Percentiles rank a stretch among this genome's conserved stretches.
These are phyloP conservation scores for Penicillium griseofulvum DNA, from an alignment of 2,329 filamentous ascomycete genomes.

Conservation along the genomic window DNA sequence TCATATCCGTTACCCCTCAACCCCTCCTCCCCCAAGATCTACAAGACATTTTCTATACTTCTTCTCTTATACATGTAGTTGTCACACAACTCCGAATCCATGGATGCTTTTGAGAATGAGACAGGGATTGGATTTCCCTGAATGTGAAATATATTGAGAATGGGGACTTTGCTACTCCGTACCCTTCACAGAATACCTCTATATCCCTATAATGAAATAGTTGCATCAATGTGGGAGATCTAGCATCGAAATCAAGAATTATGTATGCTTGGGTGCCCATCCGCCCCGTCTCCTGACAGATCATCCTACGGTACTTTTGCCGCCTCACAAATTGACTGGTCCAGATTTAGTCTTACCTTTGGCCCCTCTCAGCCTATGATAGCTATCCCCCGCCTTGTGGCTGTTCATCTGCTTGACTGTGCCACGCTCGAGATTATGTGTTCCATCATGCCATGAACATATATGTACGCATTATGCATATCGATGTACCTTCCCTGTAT, in stretches of 20 bases:
- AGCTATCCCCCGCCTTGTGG: slow-evolving; percentile 22
- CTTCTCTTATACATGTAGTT: neutral
- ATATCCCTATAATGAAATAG: neutral
- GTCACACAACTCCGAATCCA: slow-evolving; percentile 21
- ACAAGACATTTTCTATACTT: neutral
- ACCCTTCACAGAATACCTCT: no score
- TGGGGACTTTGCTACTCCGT: neutral
- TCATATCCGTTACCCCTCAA: slow-evolving; percentile 15
- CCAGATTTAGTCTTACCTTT: slow-evolving; percentile 6
- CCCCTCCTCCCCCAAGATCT: slow-evolving; percentile 1
- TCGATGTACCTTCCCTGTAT: slow-evolving; percentile 9
- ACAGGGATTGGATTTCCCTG: slow-evolving; percentile 17
- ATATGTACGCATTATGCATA: neutral
- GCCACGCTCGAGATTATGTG: slow-evolving; percentile 12
- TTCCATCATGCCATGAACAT: slow-evolving; percentile 5
- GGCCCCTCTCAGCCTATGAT: neutral
- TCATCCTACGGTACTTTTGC: slow-evolving; percentile 9
- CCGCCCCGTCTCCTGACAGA: slow-evolving; percentile 1
- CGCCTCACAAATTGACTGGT: slow-evolving; percentile 12
- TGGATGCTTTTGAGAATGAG: slow-evolving; percentile 21
- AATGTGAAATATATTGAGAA: slow-evolving; percentile 2
- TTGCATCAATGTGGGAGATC: neutral
- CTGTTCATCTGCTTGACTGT: slow-evolving; percentile 17
- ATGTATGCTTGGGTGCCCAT: neutral
- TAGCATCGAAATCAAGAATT: neutral